Base-by-base conservation (phyloP, 108 stramenopile genomes). In the Bacterosira constricta region DNA sequence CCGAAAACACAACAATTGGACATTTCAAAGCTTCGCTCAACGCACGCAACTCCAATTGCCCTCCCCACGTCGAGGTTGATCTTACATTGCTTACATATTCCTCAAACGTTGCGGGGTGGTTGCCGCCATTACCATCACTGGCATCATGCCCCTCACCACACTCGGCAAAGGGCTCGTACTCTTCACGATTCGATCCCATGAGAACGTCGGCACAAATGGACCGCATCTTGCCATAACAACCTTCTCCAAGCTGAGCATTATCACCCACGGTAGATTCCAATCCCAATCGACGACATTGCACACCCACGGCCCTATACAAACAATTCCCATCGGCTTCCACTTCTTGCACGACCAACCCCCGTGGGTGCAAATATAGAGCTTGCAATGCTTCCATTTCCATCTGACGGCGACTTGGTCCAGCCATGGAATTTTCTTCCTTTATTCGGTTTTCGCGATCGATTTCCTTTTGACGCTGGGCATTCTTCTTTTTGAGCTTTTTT, bases 311-410 rank as follows among this genome's bases (percentile, higher is more conserved):
- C 11, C 98, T 87, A 79, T 97, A 98, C 64, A 98, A 68, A 75
- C 98, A 98, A 84, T 98, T 86, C 9, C 98, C 98, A 79, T 98
- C 98, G 12, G 96, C 89, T 25, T 79, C 78, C 6, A 98, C 91
- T 49, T 97, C 97, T n/a, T 60, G 25, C 23, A 98, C 77, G 23
- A 49, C 55, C 34, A 97, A 70, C 21, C 69, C 54, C 11, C 73
- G 76, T 0, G 87, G 85, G 4, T 70, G 27, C 37, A 94, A 63
- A 20, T 83, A 69, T 15, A 77, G 30, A 46, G 75, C 30, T 27
- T 36, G 20, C 30, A 96, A 76, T 41, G 79, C 75, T 38, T 83
- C 66, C 49, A 87, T 71, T 79, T 96, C 94, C 60, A 92, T 56
- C 18, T 81, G 49, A 25, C 88, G 76, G 34, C 69, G 72, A 39